Conservation (phyloP, 331 rosid genomes). For the Pyracantha coccinea region DNA sequence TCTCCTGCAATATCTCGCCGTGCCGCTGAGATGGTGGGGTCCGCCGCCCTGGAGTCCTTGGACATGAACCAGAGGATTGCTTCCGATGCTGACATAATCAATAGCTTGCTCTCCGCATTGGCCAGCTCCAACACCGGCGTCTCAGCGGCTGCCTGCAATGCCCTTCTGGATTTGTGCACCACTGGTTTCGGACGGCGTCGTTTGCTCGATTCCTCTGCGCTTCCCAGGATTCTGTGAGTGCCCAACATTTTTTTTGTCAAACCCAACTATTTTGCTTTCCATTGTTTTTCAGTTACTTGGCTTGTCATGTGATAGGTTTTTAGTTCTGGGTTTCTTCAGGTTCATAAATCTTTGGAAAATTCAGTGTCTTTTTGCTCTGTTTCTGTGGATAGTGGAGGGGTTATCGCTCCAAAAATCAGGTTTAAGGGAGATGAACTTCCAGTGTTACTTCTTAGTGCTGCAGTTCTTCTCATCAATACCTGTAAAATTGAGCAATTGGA, state of each 20-base stretch:
- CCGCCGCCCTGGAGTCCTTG: constrained; percentile 50
- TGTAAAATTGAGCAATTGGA: constrained; percentile 44
- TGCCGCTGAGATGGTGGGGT: constrained; percentile 39
- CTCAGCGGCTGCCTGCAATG: constrained; percentile 56
- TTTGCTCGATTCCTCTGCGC: constrained; percentile 32
- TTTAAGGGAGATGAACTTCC: constrained; percentile 43
- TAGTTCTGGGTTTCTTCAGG: constrained; percentile 68
- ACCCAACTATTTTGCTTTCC: background rate
- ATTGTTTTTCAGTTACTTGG: constrained; percentile 11
- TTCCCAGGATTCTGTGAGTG: constrained; percentile 52
- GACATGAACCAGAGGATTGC: constrained; percentile 49
- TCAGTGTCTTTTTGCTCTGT: constrained; percentile 37
- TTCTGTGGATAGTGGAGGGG: constrained; percentile 21
- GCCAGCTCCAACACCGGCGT: constrained; percentile 26
- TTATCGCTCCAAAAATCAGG: constrained; percentile 33
- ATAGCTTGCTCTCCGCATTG: constrained; percentile 36
- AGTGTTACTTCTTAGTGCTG: constrained; percentile 39
- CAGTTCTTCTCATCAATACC: constrained; percentile 43
- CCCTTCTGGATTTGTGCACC: constrained; percentile 56
- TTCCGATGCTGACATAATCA: constrained; percentile 39
- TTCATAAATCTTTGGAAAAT: constrained; percentile 27
- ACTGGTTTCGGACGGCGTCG: constrained; percentile 37
- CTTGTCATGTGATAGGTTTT: constrained; percentile 39
- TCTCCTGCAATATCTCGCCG: constrained; percentile 21
- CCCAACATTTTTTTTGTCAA: background rate